Evolutionary conservation across 345 rosid genomes (phyloP), one percentile per base, ranked within the genome.

Genomic region (Gossypium sturtianum): DNA sequence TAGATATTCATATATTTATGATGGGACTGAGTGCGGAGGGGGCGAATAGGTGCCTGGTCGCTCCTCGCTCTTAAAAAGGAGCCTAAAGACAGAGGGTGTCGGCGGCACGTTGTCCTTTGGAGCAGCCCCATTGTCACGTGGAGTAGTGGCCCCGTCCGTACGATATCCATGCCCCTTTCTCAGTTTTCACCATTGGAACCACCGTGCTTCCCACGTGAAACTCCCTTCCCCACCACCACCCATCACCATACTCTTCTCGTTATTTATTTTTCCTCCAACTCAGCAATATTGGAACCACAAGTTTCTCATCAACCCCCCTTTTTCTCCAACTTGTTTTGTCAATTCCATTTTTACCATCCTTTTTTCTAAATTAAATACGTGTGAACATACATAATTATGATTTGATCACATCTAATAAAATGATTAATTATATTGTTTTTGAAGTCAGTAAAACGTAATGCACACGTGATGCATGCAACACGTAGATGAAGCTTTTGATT

Each of bases 121-220:
- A 15, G 7, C 3, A 20, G 71, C 53, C 54, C 58, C 53, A 48
- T 25, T 15, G 44, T 68, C 72, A 68, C 72, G 72, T 49, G 72
- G 58, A 27, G 58, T 16, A 4, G 72, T 68, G 72, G 58, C 44
- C 58, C 58, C 43, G 8, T 49, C 72, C 72, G 72, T 68, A 49
- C 72, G 22, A 0, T 49, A 23, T 69, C 7, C 57, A 49, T 16
- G 57, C 22, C 43, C 22, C 22, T 25, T 23, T 9, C 72, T 69
- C 45, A 51, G 72, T 69, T 69, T 69, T 25, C 16, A 4, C 72
- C 43, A 25, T 25, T 48, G 43, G 1, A 23, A 27, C 72, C 72
- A 49, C 59, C 72, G 58, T 27, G 72, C 44, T 49, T 49, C 72
- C 72, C 72, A 68, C 44, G 20, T 68, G 44, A 68, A 10, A 68